Evolutionary conservation across 23 red algal species (phyloP).

Genomic region (Porphyridium purpureum): DNA sequence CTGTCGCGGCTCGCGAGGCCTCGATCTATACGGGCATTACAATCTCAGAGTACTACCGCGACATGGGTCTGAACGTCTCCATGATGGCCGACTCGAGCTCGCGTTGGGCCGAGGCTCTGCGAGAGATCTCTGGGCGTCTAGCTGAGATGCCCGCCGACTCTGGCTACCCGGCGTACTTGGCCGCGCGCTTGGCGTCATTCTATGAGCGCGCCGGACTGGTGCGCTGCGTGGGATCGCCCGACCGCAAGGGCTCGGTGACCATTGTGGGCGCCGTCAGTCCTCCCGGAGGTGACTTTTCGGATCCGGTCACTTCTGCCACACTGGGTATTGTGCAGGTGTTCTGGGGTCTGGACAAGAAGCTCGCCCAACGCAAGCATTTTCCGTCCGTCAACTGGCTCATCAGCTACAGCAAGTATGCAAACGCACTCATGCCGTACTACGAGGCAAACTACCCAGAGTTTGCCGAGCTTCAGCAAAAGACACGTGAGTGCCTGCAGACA

Average conservation of each 20-base stretch:
- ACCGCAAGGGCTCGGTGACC: conserved; percentile 86
- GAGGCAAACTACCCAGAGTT: conserved; percentile 78
- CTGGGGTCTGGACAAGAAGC: conserved; percentile 99
- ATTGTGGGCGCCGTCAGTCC: conserved; percentile 94
- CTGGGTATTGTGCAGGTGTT: conserved; percentile 94
- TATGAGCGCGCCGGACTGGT: conserved; percentile 95
- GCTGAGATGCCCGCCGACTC: conserved; percentile 99
- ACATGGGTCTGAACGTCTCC: conserved; percentile 94
- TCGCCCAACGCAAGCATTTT: conserved; percentile 96
- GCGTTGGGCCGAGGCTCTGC: conserved; percentile 95
- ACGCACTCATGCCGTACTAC: conserved; percentile 79
- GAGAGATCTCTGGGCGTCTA: conserved; percentile 97
- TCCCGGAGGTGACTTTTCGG: conserved; percentile 98
- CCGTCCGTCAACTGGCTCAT: conserved; percentile 93
- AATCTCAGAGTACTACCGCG: conserved; percentile 93
- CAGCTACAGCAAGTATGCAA: conserved; percentile 86
- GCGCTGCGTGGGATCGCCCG: conserved; percentile 75
- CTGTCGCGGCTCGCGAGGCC: conserved; percentile 93
- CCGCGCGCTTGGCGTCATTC: conserved; percentile 92
- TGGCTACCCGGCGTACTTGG: conserved; percentile 97
- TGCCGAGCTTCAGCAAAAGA: conserved; percentile 46
- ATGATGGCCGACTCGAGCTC: conserved; percentile 99
- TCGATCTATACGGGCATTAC: conserved; percentile 99
- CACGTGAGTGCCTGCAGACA: conserved; percentile 72
- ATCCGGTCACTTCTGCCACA: conserved; percentile 96